Evolutionary conservation across 345 rosid species (phyloP).

Genomic region (Corchorus olitorius): DNA sequence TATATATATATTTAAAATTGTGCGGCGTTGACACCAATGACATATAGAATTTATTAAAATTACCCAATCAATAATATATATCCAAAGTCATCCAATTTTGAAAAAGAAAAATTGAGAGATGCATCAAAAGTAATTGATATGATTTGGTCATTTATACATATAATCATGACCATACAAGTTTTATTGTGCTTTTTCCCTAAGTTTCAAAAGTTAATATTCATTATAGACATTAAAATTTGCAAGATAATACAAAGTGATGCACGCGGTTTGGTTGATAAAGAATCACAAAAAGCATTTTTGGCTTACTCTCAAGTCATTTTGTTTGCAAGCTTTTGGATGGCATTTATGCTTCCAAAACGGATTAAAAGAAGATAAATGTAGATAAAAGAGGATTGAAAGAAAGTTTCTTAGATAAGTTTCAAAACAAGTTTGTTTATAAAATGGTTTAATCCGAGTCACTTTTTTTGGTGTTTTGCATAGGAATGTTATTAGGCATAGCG

Average conservation of each 20-base stretch:
- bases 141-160: neutral
- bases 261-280: neutral
- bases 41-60: neutral
- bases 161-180: neutral
- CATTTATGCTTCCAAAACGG: neutral
- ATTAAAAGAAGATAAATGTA: neutral
- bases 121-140: neutral
- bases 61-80: neutral
- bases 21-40: constrained; percentile 24
- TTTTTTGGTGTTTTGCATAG: neutral
- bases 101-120: neutral
- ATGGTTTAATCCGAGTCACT: constrained; percentile 5
- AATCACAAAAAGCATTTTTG: neutral
- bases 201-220: neutral
- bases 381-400: neutral
- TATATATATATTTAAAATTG: neutral
- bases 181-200: neutral
- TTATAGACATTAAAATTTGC: neutral
- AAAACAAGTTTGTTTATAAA: neutral
- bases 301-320: neutral
- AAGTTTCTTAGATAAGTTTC: neutral
- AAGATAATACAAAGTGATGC: neutral
- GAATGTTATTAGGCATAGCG: constrained; percentile 18
- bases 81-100: neutral
- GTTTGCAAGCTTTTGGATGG: constrained; percentile 9